Base-by-base conservation (phyloP, 768 basidiomycete species). In the Rhodosporidiobolus sp. region DNA sequence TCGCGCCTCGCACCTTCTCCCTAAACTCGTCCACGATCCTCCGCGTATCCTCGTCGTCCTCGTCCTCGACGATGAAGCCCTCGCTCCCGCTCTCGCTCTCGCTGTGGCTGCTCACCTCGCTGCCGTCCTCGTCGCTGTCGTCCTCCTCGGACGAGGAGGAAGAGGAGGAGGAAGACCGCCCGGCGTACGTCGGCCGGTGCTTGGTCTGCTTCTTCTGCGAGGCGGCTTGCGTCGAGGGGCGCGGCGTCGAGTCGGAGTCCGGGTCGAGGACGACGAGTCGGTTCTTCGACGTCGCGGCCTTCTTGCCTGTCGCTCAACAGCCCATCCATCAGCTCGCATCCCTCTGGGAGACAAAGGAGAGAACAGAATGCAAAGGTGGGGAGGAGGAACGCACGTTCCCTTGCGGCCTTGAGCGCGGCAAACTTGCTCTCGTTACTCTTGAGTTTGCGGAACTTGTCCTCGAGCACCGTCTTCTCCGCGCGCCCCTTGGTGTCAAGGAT, bases 401-500 rank as follows among this genome's bases (percentile, higher is more conserved):
- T 8, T 11, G 62, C 55, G 0, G 65, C 71, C 24, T 54, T 50
- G 8, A 72, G 26, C 30, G 28, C 28, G 6, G 56, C 66, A 26
- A 72, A 72, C 66, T 48, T 63, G 34, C 34, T n/a, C 26, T 34
- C 62, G 6, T 34, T 24, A 10, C 24, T 28, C 55, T 63, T 67
- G 14, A 32, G 2, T 30, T 12, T 14, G 3, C 70, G 26, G 34
- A 67, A 49, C 17, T 48, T 22, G 0, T 72, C 28, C 17, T 67
- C 66, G 22, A 67, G 20, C 20, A 72, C 66, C 17, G 71, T 72
- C 43, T 60, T 38, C 57, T 72, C 66, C n/a, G n/a, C n/a, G n/a
- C n/a, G n/a, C n/a, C n/a, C n/a, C n/a, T n/a, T n/a, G n/a, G n/a
- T n/a, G 30, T 63, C 71, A 7, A 60, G 26, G n/a, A 72, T 72